Evolutionary conservation across 805 yeast genomes (phyloP).

Genomic region (Sugiyamaella qingdaonensis): DNA sequence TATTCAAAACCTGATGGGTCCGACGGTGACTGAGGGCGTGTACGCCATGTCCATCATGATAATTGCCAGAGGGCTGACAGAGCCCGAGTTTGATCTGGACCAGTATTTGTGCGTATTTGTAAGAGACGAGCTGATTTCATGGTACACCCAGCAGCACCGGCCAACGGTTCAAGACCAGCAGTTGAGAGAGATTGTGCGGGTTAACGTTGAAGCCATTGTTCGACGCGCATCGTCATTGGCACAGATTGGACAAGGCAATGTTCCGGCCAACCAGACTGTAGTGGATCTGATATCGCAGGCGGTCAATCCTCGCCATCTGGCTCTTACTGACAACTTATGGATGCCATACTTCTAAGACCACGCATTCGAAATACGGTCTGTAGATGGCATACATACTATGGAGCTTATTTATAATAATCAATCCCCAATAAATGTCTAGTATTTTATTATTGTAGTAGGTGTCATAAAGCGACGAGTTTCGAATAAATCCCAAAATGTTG

Average conservation of each 20-base stretch:
- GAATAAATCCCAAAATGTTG: too few relatives aligned
- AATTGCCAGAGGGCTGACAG: conserved; percentile 83
- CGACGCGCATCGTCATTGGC: conserved; percentile 77
- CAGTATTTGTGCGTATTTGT: conserved; percentile 91
- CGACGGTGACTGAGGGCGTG: conserved; percentile 88
- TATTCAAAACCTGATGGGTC: conserved; percentile 89
- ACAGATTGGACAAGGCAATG: conserved; percentile 52
- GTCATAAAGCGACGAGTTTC: too few relatives aligned
- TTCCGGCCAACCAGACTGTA: conserved; percentile 82
- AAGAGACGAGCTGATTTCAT: conserved; percentile 89
- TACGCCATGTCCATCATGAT: conserved; percentile 78
- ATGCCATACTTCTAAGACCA: conserved; percentile 76
- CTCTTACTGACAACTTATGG: conserved; percentile 88
- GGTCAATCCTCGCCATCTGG: conserved; percentile 89
- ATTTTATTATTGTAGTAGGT: too few relatives aligned
- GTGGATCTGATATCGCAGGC: conserved; percentile 90
- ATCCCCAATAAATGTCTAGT: too few relatives aligned
- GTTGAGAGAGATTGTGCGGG: conserved; percentile 77
- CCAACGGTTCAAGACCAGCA: conserved; percentile 80
- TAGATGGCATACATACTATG: too few relatives aligned
- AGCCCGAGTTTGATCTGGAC: conserved; percentile 88
- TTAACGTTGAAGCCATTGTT: conserved; percentile 79
- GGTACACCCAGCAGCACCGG: conserved; percentile 84
- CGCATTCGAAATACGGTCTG: too few relatives aligned
- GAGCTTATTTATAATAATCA: too few relatives aligned